phyloP scores from a whole-genome alignment of 148 eudicot species.

The Vaccinium myrtillus region DNA sequence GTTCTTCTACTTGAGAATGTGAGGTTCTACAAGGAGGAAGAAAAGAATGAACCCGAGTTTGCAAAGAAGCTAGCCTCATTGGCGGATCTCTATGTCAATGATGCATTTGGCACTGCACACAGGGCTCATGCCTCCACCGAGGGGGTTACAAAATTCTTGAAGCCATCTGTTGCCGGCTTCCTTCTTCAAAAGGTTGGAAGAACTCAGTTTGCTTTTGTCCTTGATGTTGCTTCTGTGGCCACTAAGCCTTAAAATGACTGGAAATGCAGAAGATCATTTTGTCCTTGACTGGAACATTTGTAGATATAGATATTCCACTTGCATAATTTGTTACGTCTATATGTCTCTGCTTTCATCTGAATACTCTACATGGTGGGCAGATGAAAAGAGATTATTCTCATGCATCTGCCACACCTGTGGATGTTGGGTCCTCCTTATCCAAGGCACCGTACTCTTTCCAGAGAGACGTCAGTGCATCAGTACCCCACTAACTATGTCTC shows the following conservation, averaged over 20 bases:
- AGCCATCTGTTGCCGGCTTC: conserved; percentile 91
- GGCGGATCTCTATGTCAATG: conserved; percentile 89
- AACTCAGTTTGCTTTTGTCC: conserved; percentile 7
- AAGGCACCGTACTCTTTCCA: not conserved
- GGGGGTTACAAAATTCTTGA: conserved; percentile 88
- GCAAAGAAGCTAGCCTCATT: conserved; percentile 92
- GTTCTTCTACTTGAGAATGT: conserved; percentile 90
- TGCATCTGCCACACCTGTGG: not conserved
- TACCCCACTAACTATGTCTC: not conserved
- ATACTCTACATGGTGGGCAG: not conserved
- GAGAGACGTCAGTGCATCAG: not conserved
- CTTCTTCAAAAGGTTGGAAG: conserved; percentile 83
- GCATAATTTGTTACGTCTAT: not conserved
- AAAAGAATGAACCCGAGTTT: conserved; percentile 90
- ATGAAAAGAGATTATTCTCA: not conserved
- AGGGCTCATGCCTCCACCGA: conserved; percentile 98
- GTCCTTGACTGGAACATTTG: not conserved
- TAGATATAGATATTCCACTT: not conserved
- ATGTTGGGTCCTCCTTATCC: conserved; percentile 1
- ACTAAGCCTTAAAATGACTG: not conserved
- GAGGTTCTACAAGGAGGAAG: conserved; percentile 89
- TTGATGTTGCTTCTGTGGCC: not conserved
- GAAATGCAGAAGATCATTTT: not conserved
- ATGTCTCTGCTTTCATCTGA: not conserved
- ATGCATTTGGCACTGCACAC: conserved; percentile 96